Percentiles rank a stretch among this genome's conserved stretches.
Conservation (phyloP, 2,329 filamentous ascomycete genomes). For the Lojkania enalia region DNA sequence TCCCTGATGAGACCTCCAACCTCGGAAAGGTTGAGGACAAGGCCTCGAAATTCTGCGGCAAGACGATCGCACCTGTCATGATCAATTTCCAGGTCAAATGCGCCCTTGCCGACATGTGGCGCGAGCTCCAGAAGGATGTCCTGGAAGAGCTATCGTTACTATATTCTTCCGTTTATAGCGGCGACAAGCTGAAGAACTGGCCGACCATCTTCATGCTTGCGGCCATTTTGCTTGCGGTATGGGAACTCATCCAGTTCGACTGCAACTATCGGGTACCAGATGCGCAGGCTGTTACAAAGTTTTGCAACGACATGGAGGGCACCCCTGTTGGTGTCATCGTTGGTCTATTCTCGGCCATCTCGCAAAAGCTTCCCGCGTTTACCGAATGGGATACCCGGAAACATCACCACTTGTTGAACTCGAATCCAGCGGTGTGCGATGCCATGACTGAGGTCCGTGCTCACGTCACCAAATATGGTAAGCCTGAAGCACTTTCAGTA, state of each 20-base stretch:
- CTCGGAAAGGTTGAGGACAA: conserved; percentile 84
- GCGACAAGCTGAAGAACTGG: conserved; percentile 98
- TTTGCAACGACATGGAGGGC: conserved; percentile 95
- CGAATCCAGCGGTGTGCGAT: conserved; percentile 89
- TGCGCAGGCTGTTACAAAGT: conserved; percentile 82
- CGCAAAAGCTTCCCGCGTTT: conserved; percentile 90
- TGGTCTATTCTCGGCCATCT: conserved; percentile 95
- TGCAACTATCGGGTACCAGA: conserved; percentile 94
- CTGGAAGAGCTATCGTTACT: conserved; percentile 88
- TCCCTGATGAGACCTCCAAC: conserved; percentile 77
- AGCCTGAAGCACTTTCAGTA: conserved; percentile 44
- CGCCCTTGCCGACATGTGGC: conserved; percentile 96
- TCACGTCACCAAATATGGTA: conserved; percentile 93
- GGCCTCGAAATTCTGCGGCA: conserved; percentile 84
- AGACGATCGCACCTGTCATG: conserved; percentile 93
- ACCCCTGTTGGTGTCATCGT: conserved; percentile 95
- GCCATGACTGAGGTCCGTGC: conserved; percentile 94
- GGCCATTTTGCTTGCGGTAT: conserved; percentile 87
- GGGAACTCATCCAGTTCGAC: conserved; percentile 99
- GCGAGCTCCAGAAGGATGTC: conserved; percentile 93
- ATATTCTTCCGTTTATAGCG: conserved; percentile 97
- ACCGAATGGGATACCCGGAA: conserved; percentile 92
- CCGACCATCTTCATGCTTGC: conserved; percentile 98
- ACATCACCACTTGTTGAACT: conserved; percentile 87
- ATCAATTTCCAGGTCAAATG: conserved; percentile 99